Percentiles rank a stretch among this genome's conserved stretches.
Evolutionary conservation across 2,329 filamentous ascomycete species (phyloP).

Genomic region (Lecanoromycetidae sp.): DNA sequence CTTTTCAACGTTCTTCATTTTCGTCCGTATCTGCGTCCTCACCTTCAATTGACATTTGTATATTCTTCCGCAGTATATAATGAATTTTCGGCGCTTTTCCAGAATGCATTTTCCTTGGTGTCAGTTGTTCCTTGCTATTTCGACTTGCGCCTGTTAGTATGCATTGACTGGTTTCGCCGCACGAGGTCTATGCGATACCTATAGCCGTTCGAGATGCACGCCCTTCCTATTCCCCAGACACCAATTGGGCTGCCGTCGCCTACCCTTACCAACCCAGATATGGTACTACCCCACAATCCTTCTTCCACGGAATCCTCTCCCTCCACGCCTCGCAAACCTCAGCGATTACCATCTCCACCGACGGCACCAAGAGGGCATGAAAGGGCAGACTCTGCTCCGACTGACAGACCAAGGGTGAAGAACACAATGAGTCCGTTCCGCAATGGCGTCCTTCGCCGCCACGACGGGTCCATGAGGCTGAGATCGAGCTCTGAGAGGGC

Average conservation of each 20-base stretch:
- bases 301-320: slow-evolving; percentile 35
- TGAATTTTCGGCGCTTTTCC: not conserved
- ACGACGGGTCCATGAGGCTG: slow-evolving; percentile 10
- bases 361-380: slow-evolving; percentile 21
- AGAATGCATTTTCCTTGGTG: not conserved
- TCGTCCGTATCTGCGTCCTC: not conserved
- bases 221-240: not conserved
- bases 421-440: slow-evolving; percentile 7
- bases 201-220: slow-evolving; percentile 9
- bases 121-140: not conserved
- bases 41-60: not conserved
- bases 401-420: slow-evolving; percentile 14
- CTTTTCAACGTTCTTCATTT: slow-evolving; percentile 3
- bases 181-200: slow-evolving; percentile 2
- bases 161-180: not conserved
- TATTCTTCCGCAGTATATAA: not conserved
- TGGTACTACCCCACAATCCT: slow-evolving; percentile 74
- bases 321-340: slow-evolving; percentile 42
- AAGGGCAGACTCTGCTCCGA: slow-evolving; percentile 21
- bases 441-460: slow-evolving; percentile 12
- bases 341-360: slow-evolving; percentile 32
- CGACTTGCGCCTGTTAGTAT: slow-evolving; percentile 5
- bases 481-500: slow-evolving; percentile 10
- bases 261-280: slow-evolving; percentile 83
- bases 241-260: slow-evolving; percentile 52